phyloP scores from a whole-genome alignment of 1,284 basidiomycete species.

The Lignosus rhinocerotis region DNA sequence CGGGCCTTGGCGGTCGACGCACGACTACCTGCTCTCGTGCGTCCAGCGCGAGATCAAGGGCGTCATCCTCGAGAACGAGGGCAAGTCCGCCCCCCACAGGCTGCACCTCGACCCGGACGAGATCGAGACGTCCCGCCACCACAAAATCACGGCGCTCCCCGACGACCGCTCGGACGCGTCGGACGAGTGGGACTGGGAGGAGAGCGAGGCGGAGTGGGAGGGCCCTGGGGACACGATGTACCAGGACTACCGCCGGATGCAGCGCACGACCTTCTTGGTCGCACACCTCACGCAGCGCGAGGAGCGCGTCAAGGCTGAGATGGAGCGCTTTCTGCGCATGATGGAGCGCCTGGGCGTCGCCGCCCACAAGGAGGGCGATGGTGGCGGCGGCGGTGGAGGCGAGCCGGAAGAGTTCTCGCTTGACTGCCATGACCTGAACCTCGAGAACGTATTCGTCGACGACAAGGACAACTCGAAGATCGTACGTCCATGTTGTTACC shows the following conservation, averaged over 20 bases:
- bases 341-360: slow-evolving; percentile 56
- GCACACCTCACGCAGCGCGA: slow-evolving; percentile 66
- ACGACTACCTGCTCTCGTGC: slow-evolving; percentile 63
- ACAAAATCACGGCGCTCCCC: slow-evolving; percentile 60
- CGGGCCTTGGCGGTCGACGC: slow-evolving; percentile 67
- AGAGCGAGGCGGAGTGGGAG: slow-evolving; percentile 76
- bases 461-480: slow-evolving; percentile 63
- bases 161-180: slow-evolving; percentile 70
- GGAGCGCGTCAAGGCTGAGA: slow-evolving; percentile 62
- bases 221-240: slow-evolving; percentile 74
- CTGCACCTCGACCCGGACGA: slow-evolving; percentile 78
- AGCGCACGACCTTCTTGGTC: slow-evolving; percentile 73
- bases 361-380: slow-evolving; percentile 29
- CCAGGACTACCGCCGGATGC: slow-evolving; percentile 74
- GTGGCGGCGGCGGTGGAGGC: slow-evolving; percentile 28
- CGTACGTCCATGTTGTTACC: slow-evolving; percentile 44
- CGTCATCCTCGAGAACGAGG: slow-evolving; percentile 73
- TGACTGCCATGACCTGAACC: slow-evolving; percentile 77
- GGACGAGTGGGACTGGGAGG: slow-evolving; percentile 73
- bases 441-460: slow-evolving; percentile 82
- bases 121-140: slow-evolving; percentile 66
- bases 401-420: slow-evolving; percentile 61
- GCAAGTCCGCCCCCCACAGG: slow-evolving; percentile 68
- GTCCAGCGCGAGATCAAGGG: slow-evolving; percentile 63
- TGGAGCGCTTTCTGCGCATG: slow-evolving; percentile 63